These are phyloP conservation scores for Metschnikowia continentalis DNA, from an alignment of 805 yeast species.

Conservation along the genomic window DNA sequence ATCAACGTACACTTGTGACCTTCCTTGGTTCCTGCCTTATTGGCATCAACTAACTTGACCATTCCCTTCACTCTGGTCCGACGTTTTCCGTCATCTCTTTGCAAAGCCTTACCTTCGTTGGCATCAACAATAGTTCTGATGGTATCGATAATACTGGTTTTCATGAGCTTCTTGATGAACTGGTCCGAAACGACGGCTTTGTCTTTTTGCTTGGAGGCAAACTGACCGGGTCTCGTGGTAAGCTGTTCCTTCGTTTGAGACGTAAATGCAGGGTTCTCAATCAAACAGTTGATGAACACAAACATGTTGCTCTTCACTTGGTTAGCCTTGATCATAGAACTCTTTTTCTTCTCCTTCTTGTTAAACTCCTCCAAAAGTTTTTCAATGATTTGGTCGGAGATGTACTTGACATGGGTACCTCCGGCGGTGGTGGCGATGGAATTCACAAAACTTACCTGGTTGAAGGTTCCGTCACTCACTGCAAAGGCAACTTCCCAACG, in stretches of 20 bases:
- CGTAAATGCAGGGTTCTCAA: conserved; percentile 95
- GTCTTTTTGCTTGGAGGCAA: conserved; percentile 65
- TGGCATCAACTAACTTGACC: conserved; percentile 91
- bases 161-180: conserved; percentile 63
- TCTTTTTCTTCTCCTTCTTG: conserved; percentile 62
- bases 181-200: conserved; percentile 69
- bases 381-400: conserved; percentile 77
- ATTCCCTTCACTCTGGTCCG: conserved; percentile 83
- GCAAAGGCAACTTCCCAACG: conserved; percentile 98
- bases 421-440: conserved; percentile 97
- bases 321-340: conserved; percentile 74
- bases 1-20: conserved; percentile 90
- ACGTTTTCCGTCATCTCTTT: conserved; percentile 82
- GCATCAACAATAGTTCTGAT: conserved; percentile 80
- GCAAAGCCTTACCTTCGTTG: conserved; percentile 82
- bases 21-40: conserved; percentile 90
- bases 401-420: conserved; percentile 88
- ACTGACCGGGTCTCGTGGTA: conserved; percentile 82
- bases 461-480: conserved; percentile 82
- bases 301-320: conserved; percentile 91
- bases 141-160: conserved; percentile 68
- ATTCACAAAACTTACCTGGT: conserved; percentile 94
- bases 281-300: conserved; percentile 81
- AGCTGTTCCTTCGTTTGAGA: conserved; percentile 96
- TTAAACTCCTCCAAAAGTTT: conserved; percentile 65